Evolutionary conservation across 495 filamentous ascomycete species (phyloP).

Genomic region (Penicillium odoratum): DNA sequence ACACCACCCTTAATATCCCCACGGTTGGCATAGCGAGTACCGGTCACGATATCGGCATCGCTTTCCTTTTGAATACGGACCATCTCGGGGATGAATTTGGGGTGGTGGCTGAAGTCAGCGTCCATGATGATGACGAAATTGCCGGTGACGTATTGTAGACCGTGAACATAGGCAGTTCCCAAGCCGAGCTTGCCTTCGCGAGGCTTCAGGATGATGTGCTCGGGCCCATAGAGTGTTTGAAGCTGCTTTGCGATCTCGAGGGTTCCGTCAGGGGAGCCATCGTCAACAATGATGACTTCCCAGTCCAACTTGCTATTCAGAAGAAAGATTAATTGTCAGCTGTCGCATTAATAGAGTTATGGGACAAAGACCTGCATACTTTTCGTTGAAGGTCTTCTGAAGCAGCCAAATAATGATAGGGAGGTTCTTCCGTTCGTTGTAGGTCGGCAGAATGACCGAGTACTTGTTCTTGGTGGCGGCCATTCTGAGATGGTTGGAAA

Average conservation of each 20-base stretch:
- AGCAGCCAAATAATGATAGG: slow-evolving; percentile 95
- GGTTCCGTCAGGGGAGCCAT: slow-evolving; percentile 95
- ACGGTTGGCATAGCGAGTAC: slow-evolving; percentile 81
- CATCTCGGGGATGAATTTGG: slow-evolving; percentile 93
- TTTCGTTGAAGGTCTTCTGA: slow-evolving; percentile 82
- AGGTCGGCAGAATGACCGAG: slow-evolving; percentile 95
- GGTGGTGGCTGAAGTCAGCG: slow-evolving; percentile 98
- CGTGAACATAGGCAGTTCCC: slow-evolving; percentile 96
- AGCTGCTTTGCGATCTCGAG: slow-evolving; percentile 88
- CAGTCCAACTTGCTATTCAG: slow-evolving; percentile 79
- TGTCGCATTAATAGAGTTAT: no score
- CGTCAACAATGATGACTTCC: slow-evolving; percentile 97
- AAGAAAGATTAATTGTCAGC: slow-evolving; percentile 3
- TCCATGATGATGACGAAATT: slow-evolving; percentile 99
- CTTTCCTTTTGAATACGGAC: slow-evolving; percentile 66
- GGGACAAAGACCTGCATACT: slow-evolving; percentile 30
- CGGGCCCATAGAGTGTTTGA: slow-evolving; percentile 70
- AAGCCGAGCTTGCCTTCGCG: slow-evolving; percentile 94
- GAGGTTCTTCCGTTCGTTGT: slow-evolving; percentile 96
- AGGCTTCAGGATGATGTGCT: slow-evolving; percentile 78
- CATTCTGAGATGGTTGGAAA: slow-evolving; percentile 33
- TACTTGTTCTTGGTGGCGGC: slow-evolving; percentile 68
- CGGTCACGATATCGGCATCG: slow-evolving; percentile 93
- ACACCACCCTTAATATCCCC: slow-evolving; percentile 73
- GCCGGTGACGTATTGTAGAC: slow-evolving; percentile 79